phyloP scores from a whole-genome alignment of 148 eudicot genomes.

The Rhododendron ovatum region DNA sequence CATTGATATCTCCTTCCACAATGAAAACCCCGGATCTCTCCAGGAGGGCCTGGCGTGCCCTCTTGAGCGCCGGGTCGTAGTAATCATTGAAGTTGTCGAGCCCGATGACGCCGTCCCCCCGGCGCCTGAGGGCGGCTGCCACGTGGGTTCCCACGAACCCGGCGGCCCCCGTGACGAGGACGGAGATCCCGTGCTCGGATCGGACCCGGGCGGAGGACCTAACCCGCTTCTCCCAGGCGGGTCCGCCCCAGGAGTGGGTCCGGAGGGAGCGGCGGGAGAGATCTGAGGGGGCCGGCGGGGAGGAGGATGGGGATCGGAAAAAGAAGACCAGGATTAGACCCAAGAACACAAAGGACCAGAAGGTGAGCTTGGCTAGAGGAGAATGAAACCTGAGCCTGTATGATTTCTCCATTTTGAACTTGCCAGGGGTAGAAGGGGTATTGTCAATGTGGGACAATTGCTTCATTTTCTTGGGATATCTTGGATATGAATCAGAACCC shows the following conservation, averaged over 20 bases:
- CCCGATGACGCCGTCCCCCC: conserved; percentile 81
- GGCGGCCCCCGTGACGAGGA: conserved; percentile 77
- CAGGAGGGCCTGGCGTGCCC: conserved; percentile 56
- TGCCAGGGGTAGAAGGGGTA: conserved; percentile 59
- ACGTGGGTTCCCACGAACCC: conserved; percentile 89
- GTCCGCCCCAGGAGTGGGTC: conserved; percentile 59
- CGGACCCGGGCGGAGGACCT: conserved; percentile 48
- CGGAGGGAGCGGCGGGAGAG: conserved; percentile 52
- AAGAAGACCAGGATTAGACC: conserved; percentile 45
- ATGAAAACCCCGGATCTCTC: conserved; percentile 62
- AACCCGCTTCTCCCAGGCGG: conserved; percentile 70
- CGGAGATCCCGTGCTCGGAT: conserved; percentile 57
- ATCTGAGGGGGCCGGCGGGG: conserved; percentile 33
- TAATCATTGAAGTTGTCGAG: conserved; percentile 76
- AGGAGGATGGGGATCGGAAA: conserved; percentile 33
- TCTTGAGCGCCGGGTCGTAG: conserved; percentile 63
- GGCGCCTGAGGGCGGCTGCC: conserved; percentile 53
- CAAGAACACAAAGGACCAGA: conserved; percentile 57
- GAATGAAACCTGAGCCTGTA: conserved; percentile 44
- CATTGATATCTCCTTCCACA: conserved; percentile 86
- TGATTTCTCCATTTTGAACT: conserved; percentile 67
- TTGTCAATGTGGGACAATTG: conserved; percentile 45
- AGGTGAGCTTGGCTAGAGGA: conserved; percentile 49
- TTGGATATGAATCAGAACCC: conserved; percentile 30
- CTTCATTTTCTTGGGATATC: conserved; percentile 27